Evolutionary conservation across 345 rosid genomes (phyloP), one percentile per base, ranked within the genome.

Genomic region (Psidium friedrichsthalianum): DNA sequence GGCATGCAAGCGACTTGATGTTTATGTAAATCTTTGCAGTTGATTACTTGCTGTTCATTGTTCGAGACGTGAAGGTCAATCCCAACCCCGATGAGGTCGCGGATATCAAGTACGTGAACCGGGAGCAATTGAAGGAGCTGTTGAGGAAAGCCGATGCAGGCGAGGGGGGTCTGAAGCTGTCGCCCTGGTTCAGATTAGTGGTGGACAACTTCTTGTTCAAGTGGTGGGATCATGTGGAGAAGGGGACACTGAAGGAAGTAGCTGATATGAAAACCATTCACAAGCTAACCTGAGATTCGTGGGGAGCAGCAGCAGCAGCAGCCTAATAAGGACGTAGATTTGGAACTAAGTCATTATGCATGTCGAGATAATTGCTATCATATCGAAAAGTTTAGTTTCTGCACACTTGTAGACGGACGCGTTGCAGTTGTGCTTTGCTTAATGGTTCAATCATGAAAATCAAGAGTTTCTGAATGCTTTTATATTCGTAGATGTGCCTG

Each of bases 51-150:
- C 94, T 95, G 44, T 95, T 95, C 92, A 95, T 95, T 25, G 96
- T 95, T 56, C 89, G 94, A 16, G 98, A 95, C 82, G 98, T 97
- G 27, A 91, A 86, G 11, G 83, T 92, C 47, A 84, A 93, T 78
- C 96, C 98, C 84, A 97, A 97, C 87, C 98, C 98, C 0, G 96
- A 97, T 57, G 99, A 97, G 91, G 98, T 97, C 29, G 98, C 98
- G 2, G 98, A 94, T 51, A 82, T 90, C 10, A 97, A 93, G 87
- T 95, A 97, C 51, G 98, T 96, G 86, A 93, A 90, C 90, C 93
- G 89, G n/a, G 99, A 96, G 20, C 89, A 94, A 88, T 86, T 97
- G 82, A 95, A 91, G 87, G 99, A 96, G 91, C 90, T 97, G 55
- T 76, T 97, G 92, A 94, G 93, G 90, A 95, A 95, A 90, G 96